A percentile compares a stretch with the other conserved stretches of the same genome.
These are phyloP conservation scores for Blastocystis sp. DNA, from an alignment of 352 stramenopile genomes.

Conservation along the genomic window DNA sequence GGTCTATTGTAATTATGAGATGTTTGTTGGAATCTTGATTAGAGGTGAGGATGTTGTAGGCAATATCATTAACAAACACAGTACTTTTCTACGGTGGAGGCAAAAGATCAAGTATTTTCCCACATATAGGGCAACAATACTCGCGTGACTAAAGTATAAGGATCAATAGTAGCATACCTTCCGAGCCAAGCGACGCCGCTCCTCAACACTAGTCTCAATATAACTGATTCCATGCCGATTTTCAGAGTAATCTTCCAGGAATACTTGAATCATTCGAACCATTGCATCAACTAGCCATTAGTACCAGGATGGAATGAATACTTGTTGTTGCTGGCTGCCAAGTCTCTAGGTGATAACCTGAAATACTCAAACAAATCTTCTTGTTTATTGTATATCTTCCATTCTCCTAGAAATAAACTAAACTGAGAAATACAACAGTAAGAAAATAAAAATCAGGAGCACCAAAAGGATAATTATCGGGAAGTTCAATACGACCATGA, in stretches of 20 bases:
- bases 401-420: conserved; percentile 33
- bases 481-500: conserved; percentile 70
- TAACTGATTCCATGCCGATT: background rate
- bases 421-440: background rate
- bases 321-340: conserved; percentile 47
- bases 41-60: background rate
- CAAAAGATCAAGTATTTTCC: background rate
- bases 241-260: conserved; percentile 27
- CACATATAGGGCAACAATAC: conserved; percentile 8
- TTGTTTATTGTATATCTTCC: conserved; percentile 25
- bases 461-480: conserved; percentile 64
- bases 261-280: conserved; percentile 56
- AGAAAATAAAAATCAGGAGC: conserved; percentile 65
- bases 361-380: conserved; percentile 64
- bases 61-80: background rate
- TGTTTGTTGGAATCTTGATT: conserved; percentile 20
- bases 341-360: conserved; percentile 30
- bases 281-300: conserved; percentile 23
- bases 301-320: background rate
- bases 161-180: background rate
- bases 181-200: background rate
- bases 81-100: background rate
- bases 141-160: background rate
- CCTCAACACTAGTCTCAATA: background rate
- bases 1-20: conserved; percentile 45